Conservation (phyloP, 2,329 filamentous ascomycete species). For the Ascochyta clinopodiicola region DNA sequence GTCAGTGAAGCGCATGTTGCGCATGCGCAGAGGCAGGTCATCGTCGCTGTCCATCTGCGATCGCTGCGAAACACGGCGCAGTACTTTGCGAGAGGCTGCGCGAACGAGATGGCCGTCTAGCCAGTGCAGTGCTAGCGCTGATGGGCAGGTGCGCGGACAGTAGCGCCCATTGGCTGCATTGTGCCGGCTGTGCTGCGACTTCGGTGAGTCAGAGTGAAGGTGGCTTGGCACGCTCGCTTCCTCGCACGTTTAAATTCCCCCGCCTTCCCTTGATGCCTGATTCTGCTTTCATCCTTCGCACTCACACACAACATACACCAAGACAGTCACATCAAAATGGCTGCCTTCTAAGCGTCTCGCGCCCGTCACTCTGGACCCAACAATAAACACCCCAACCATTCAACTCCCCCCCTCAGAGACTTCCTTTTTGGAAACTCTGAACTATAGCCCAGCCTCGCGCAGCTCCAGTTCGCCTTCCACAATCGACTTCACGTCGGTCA, state of each 20-base stretch:
- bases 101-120: conserved; percentile 16
- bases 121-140: conserved; percentile 9
- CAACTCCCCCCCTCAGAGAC: conserved; percentile 45
- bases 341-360: conserved; percentile 47
- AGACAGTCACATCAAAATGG: conserved; percentile 47
- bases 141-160: conserved; percentile 1
- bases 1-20: background rate
- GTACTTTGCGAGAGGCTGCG: conserved; percentile 16
- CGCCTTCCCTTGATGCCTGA: conserved; percentile 40
- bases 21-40: background rate
- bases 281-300: conserved; percentile 36
- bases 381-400: conserved; percentile 35
- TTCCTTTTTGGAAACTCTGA: conserved; percentile 62
- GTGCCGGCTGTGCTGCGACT: conserved; percentile 14
- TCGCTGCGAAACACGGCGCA: conserved; percentile 2
- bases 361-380: conserved; percentile 43
- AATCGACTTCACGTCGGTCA: conserved; percentile 77
- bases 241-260: conserved; percentile 32
- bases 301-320: conserved; percentile 27
- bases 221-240: conserved; percentile 30
- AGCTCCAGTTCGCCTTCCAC: conserved; percentile 63
- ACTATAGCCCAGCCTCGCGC: conserved; percentile 68
- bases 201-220: conserved; percentile 23
- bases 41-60: background rate
- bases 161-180: conserved; percentile 9